These are phyloP conservation scores for Xylaria flabelliformis DNA, from an alignment of 495 filamentous ascomycete genomes.

Conservation along the genomic window DNA sequence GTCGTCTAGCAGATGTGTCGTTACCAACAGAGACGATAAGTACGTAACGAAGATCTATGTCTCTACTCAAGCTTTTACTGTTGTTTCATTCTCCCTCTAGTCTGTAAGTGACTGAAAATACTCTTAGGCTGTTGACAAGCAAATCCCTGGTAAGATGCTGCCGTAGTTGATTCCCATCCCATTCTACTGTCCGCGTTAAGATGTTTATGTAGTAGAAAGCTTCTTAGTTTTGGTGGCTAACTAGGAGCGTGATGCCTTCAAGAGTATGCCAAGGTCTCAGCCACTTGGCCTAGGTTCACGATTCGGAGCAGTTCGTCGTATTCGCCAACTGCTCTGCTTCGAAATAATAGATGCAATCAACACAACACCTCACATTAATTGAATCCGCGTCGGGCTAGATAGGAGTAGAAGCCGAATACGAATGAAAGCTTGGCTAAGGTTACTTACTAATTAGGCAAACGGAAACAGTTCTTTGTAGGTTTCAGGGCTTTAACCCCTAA, in stretches of 20 bases:
- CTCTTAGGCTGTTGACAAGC: too few relatives aligned
- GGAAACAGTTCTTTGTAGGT: background rate
- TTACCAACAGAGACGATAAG: background rate
- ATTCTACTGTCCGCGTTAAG: too few relatives aligned
- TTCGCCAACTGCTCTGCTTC: background rate
- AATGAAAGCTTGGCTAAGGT: background rate
- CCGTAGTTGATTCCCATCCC: too few relatives aligned
- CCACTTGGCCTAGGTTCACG: background rate
- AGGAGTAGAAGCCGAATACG: constrained; percentile 12
- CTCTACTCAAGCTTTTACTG: background rate
- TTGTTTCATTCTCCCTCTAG: too few relatives aligned
- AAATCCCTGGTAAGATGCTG: too few relatives aligned
- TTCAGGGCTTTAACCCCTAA: background rate
- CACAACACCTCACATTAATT: background rate
- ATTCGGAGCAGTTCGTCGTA: background rate
- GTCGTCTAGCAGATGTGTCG: too few relatives aligned
- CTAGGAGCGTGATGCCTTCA: background rate
- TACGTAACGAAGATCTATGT: background rate
- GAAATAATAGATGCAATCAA: background rate
- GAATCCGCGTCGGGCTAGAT: background rate
- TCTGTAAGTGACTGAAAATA: too few relatives aligned
- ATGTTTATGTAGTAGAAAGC: too few relatives aligned
- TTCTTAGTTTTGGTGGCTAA: too few relatives aligned
- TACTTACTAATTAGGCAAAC: background rate
- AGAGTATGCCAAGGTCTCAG: background rate